Conservation (phyloP, 2,329 filamentous ascomycete genomes). For the Talaromyces sp. region DNA sequence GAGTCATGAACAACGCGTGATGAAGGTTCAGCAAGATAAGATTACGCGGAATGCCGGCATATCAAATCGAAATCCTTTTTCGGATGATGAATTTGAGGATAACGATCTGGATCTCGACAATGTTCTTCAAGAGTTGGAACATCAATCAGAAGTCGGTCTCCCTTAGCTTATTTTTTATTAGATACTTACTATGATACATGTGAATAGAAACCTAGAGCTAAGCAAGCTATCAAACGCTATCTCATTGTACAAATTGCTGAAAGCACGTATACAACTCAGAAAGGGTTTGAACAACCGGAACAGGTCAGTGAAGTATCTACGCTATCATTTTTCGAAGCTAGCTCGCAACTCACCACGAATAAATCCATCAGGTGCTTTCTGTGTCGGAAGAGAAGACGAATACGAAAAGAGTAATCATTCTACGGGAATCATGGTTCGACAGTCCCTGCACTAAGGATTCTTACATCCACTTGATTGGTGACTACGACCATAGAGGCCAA, state of each 20-base stretch:
- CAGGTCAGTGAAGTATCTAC: constrained; percentile 56
- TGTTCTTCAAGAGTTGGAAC: constrained; percentile 57
- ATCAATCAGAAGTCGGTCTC: constrained; percentile 64
- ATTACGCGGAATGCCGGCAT: background rate
- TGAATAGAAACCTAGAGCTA: constrained; percentile 62
- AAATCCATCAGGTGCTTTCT: constrained; percentile 61
- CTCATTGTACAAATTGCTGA: constrained; percentile 71
- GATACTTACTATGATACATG: constrained; percentile 59
- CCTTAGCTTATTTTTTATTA: constrained; percentile 33
- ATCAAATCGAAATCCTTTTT: constrained; percentile 1
- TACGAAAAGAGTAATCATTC: constrained; percentile 62
- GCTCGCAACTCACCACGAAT: constrained; percentile 6
- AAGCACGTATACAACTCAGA: constrained; percentile 62
- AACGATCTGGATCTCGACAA: constrained; percentile 60
- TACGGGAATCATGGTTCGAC: constrained; percentile 83
- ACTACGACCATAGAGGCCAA: constrained; percentile 65
- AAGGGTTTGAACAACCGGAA: constrained; percentile 59
- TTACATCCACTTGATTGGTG: constrained; percentile 81
- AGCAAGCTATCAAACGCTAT: constrained; percentile 77
- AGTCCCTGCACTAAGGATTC: constrained; percentile 70
- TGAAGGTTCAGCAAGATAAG: background rate
- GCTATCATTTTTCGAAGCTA: background rate
- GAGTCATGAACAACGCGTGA: background rate
- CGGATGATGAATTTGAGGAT: constrained; percentile 66
- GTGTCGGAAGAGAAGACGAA: constrained; percentile 74